Evolutionary conservation across 148 eudicot genomes (phyloP).

Genomic region (Vaccinium darrowii): DNA sequence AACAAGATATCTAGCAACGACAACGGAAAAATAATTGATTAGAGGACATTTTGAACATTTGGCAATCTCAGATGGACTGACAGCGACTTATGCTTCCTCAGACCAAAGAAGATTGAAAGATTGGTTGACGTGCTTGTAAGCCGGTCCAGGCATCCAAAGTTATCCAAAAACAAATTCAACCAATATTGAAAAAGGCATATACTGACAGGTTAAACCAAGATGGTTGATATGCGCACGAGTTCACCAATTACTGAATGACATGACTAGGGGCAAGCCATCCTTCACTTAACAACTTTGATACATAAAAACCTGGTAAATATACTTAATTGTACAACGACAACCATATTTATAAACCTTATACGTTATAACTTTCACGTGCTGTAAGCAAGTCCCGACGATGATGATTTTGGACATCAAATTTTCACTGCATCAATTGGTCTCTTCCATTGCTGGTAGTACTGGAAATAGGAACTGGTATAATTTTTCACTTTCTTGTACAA

Average conservation of each 20-base stretch:
- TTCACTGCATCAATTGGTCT: not conserved
- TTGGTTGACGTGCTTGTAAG: too few relatives aligned
- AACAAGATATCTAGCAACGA: too few relatives aligned
- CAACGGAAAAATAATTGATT: too few relatives aligned
- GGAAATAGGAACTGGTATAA: not conserved
- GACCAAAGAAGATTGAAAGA: too few relatives aligned
- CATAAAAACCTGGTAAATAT: not conserved
- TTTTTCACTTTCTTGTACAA: not conserved
- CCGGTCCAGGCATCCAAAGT: too few relatives aligned
- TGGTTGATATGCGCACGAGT: not conserved
- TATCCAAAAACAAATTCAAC: too few relatives aligned
- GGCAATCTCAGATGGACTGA: too few relatives aligned
- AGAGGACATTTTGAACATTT: too few relatives aligned
- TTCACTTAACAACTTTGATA: not conserved
- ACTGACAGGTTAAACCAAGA: not conserved
- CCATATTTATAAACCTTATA: not conserved
- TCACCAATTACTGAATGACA: not conserved
- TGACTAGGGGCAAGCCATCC: not conserved
- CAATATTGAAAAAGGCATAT: not conserved
- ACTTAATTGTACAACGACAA: not conserved
- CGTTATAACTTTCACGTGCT: not conserved
- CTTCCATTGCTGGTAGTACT: not conserved
- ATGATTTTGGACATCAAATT: not conserved
- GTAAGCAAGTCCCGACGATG: not conserved
- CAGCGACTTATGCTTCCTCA: too few relatives aligned